Base-by-base conservation (phyloP, 768 basidiomycete species). In the Mycena metata region DNA sequence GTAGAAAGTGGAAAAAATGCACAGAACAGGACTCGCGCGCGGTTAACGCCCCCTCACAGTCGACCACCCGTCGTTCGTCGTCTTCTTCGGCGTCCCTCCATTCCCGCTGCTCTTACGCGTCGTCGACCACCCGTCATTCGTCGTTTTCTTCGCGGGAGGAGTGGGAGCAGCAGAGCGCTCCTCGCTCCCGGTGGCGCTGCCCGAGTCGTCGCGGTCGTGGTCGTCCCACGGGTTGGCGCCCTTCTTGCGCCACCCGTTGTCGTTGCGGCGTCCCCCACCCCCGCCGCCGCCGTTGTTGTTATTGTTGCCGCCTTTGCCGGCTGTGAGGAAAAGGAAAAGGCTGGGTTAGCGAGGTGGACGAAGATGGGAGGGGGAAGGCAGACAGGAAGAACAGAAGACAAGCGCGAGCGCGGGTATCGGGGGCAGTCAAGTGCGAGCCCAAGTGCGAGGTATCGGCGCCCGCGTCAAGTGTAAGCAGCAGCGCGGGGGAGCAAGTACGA, bases 131-230 rank as follows among this genome's bases (percentile, higher is more conserved):
- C 60, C 69, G 19, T 43, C 54, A 39, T 59, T 59, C 45, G 64
- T 56, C n/a, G n/a, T n/a, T n/a, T n/a, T n/a, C 49, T 35, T 24
- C 2, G 46, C 19, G 10, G 39, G 43, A 1, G 35, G 17, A 4
- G 35, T 52, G 39, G 30, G n/a, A 23, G 41, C 50, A 19, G 17
- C 50, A 19, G 17, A 33, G 45, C 64, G 60, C 8, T 65, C 65
- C 45, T 70, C 69, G 61, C 69, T 70, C n/a, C 69, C 69, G 0
- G 65, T 67, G 26, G 60, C 69, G 46, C 62, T 64, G 13, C 58
- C 46, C 52, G 63, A 65, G 21, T 66, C 67, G 50, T 72, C 65
- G 30, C 11, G 30, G 3, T 67, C 65, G 30, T 39, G 30, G 3
- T 67, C 69, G 21, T 51, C 24, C 59, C 60, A 56, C 56, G 60